Base-by-base conservation (phyloP, 495 filamentous ascomycete species). In the Daldinia grandis region DNA sequence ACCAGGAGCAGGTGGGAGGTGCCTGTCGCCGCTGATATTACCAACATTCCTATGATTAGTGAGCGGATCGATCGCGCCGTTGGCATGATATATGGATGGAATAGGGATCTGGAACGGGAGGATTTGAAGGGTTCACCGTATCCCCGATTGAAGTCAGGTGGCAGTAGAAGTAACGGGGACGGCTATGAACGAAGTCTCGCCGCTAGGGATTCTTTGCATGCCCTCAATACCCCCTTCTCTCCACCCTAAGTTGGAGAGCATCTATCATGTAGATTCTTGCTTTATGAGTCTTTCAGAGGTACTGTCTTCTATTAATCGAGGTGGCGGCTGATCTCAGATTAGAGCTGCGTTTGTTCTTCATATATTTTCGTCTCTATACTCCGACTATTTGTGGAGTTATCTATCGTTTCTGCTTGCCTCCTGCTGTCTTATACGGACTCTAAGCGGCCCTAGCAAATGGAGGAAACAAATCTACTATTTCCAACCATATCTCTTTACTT, bases 1-100 rank as follows among this genome's bases (percentile, higher is more conserved):
- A 98, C 81, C 96, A 98, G 74, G 96, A 99, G 78, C 96, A 99
- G 78, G 97, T 98, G 62, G 96, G 95, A 62, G 92, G 70, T 24
- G 30, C 57, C 4, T 65, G 90, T 37, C 85, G 78, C 71, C 81
- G 62, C 71, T 78, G 51, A 74, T 19, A 33, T 53, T 12, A n/a
- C 61, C 61, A 62, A 4, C 25, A 30, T 33, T n/a, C n/a, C n/a
- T 33, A 28, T 21, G 17, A 28, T 21, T 58, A 8, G 19, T 30
- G 12, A 8, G 19, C 37, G 12, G 6, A 15, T 17, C 27, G 35
- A 58, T 56, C 31, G 25, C 37, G 38, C 28, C 21, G 35, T 30
- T 6, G 51, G 54, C 50, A 35, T 38, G 35, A 30, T 38, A 4
- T 40, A 37, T 54, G 44, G 53, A 66, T 59, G 62, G 35, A 47